These are phyloP conservation scores for Amanita inopinata DNA, from an alignment of 768 basidiomycete species.

Conservation along the genomic window DNA sequence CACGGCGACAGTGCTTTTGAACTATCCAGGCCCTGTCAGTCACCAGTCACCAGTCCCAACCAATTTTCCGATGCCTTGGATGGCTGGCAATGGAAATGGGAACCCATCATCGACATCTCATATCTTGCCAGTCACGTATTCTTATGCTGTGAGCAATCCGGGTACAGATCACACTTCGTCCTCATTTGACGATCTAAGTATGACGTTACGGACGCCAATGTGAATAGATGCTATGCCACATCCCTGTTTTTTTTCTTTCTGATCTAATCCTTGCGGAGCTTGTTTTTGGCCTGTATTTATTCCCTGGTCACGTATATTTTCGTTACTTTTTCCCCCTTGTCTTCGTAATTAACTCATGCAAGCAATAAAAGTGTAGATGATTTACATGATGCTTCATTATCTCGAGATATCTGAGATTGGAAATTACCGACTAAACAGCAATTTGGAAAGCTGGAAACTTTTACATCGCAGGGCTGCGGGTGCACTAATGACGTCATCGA, in stretches of 20 bases:
- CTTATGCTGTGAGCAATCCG: conserved; percentile 7
- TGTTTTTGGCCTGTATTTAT: too few relatives aligned
- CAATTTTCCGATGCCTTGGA: background rate
- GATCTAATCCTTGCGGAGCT: too few relatives aligned
- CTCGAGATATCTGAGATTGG: too few relatives aligned
- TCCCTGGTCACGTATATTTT: too few relatives aligned
- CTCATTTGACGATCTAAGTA: conserved; percentile 8
- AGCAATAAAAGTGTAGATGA: too few relatives aligned
- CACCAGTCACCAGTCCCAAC: background rate
- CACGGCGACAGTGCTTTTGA: background rate
- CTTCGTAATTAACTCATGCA: too few relatives aligned
- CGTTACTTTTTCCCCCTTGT: too few relatives aligned
- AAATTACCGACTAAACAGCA: too few relatives aligned
- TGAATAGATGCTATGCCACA: background rate
- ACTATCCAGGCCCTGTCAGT: conserved; percentile 1
- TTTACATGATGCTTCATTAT: too few relatives aligned
- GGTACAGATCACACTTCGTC: conserved; percentile 9
- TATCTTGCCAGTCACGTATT: background rate
- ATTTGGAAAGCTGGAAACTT: too few relatives aligned
- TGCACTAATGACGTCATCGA: too few relatives aligned
- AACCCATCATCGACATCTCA: background rate
- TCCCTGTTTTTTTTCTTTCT: background rate
- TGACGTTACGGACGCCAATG: conserved; percentile 8
- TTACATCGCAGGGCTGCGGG: too few relatives aligned
- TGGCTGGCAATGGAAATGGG: background rate